Evolutionary conservation across 2,329 filamentous ascomycete genomes (phyloP), one percentile per base, ranked within the genome.

Genomic region (Talaromyces piceae): DNA sequence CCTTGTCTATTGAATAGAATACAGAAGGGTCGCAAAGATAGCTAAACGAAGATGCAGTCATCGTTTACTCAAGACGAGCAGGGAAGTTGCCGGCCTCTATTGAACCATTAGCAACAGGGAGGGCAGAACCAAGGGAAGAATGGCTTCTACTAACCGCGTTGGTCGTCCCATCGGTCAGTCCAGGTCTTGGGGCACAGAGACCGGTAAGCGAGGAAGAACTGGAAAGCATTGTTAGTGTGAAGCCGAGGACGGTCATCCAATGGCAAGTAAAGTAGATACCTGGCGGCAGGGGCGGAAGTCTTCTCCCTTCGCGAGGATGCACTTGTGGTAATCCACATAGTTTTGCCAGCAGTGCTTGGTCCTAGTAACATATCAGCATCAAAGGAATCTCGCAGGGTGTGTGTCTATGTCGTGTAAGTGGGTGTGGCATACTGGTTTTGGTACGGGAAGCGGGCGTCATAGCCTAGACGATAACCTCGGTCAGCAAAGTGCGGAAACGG

Each of bases 331-430:
- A 77, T 98, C 93, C 79, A 98, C 93, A 78, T 98, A 98, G 83
- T 98, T 98, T 76, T 98, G 94, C 93, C 93, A 98, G 88, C 93
- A 98, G 84, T 98, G 91, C 87, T 96, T 96, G 77, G 91, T 84
- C 74, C 75, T 78, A 49, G 44, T n/a, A 23, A 33, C n/a, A 18
- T 51, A 20, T 51, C 46, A 12, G 52, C 49, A 7, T 27, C 43
- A 27, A 45, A 46, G 33, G 25, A 27, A 41, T 44, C 9, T 20
- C 28, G 18, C 22, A 37, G 37, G 47, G 47, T 41, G 16, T 16
- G 25, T n/a, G 5, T 16, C 13, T 22, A 22, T 13, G 5, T n/a
- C n/a, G 18, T 26, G 31, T n/a, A 4, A 11, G n/a, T 45, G 27
- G 18, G 13, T 25, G 11, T 47, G 46, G 61, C 73, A 55, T 70